Percentiles rank a stretch among this genome's conserved stretches.
Evolutionary conservation across 305 asterid genomes (phyloP).

Genomic region (Plantago coronopus): DNA sequence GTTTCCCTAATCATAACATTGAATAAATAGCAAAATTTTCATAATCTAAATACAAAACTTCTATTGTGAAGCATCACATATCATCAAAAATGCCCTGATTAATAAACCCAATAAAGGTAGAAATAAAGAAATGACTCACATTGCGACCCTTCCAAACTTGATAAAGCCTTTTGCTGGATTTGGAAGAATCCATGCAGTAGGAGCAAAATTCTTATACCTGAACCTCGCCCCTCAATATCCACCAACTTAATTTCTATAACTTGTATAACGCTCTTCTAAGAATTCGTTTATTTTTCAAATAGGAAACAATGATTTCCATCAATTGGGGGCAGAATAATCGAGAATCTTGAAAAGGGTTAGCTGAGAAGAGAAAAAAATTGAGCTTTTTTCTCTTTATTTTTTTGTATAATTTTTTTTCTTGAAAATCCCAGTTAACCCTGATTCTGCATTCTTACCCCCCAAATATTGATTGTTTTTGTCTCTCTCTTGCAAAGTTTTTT

Average conservation of each 20-base stretch:
- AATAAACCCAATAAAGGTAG: too few species aligned
- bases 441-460: too few species aligned
- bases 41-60: background rate
- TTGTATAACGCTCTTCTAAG: background rate
- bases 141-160: slow-evolving; percentile 91
- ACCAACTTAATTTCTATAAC: too few species aligned
- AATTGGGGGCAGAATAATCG: background rate
- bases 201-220: slow-evolving; percentile 43
- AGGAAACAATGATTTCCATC: background rate
- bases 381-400: too few species aligned
- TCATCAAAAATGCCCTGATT: background rate
- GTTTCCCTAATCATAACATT: background rate
- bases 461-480: too few species aligned
- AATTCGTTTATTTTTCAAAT: background rate
- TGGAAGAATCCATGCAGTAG: slow-evolving; percentile 43
- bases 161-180: slow-evolving; percentile 52
- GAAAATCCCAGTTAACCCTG: too few species aligned
- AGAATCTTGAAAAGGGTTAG: background rate
- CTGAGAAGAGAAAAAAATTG: background rate
- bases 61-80: slow-evolving; percentile 6
- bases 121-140: slow-evolving; percentile 37
- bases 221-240: slow-evolving; percentile 36
- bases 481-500: too few species aligned
- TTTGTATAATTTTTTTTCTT: too few species aligned
- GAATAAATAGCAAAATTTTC: background rate